These are phyloP conservation scores for Candida caryicola DNA, from an alignment of 805 yeast genomes.

Conservation along the genomic window DNA sequence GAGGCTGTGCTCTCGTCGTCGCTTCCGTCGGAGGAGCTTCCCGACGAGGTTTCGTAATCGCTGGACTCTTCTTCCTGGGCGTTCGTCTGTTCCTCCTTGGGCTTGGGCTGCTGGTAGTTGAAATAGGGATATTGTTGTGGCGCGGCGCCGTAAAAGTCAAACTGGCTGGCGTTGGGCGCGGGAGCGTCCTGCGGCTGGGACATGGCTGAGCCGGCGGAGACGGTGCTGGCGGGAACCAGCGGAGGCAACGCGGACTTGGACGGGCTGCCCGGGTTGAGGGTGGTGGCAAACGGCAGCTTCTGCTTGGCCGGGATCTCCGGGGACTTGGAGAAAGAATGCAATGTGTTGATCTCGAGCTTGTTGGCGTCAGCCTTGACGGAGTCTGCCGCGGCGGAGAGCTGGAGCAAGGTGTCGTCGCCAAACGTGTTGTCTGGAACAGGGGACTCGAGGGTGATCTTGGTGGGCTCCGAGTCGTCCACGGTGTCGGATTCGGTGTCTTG, in stretches of 20 bases:
- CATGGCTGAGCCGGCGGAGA: slow-evolving; percentile 1
- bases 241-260: too few relatives aligned
- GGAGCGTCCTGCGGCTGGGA: not conserved
- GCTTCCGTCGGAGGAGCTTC: slow-evolving; percentile 7
- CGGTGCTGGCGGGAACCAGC: not conserved
- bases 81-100: not conserved
- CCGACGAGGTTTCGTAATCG: slow-evolving; percentile 9
- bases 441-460: not conserved
- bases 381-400: not conserved
- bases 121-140: slow-evolving; percentile 1
- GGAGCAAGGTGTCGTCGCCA: not conserved
- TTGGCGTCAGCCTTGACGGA: not conserved
- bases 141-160: not conserved
- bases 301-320: not conserved
- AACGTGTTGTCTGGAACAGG: not conserved
- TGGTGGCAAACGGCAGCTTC: not conserved
- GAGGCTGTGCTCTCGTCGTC: slow-evolving; percentile 4
- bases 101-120: slow-evolving; percentile 1
- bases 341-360: not conserved
- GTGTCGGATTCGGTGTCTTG: not conserved
- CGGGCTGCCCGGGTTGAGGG: not conserved
- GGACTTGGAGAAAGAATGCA: not conserved
- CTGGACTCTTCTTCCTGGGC: slow-evolving; percentile 7
- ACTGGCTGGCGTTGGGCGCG: not conserved
- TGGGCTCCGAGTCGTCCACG: not conserved